Conservation (phyloP, 768 basidiomycete genomes). For the Polyporus arcularius region DNA sequence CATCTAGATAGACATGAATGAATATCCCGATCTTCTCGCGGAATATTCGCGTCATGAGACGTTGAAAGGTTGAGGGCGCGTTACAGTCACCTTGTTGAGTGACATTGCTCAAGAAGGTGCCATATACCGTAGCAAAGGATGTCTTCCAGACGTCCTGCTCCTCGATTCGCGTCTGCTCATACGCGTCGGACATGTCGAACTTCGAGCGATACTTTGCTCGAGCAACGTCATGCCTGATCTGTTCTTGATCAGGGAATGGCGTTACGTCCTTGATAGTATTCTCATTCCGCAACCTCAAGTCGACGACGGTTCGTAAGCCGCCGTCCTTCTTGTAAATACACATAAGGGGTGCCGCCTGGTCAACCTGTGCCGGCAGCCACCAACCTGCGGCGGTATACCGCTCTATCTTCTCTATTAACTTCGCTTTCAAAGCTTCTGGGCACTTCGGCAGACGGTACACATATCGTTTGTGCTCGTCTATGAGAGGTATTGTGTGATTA, state of each 20-base stretch:
- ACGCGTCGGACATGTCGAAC: constrained; percentile 44
- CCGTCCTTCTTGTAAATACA: constrained; percentile 36
- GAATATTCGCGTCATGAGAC: constrained; percentile 45
- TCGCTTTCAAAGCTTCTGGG: constrained; percentile 28
- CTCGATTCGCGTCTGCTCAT: constrained; percentile 41
- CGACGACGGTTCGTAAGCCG: constrained; percentile 36
- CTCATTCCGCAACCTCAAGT: constrained; percentile 38
- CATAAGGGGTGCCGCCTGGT: constrained; percentile 35
- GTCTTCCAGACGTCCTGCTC: constrained; percentile 34
- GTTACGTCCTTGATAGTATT: constrained; percentile 44
- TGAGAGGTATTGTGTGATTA: constrained; percentile 43
- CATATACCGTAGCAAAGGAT: constrained; percentile 37
- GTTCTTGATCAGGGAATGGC: constrained; percentile 44
- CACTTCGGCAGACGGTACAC: constrained; percentile 35
- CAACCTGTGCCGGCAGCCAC: constrained; percentile 30
- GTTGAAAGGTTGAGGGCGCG: constrained; percentile 46
- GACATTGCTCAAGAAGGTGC: constrained; percentile 37
- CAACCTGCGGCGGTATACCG: constrained; percentile 34
- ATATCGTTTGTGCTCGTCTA: constrained; percentile 35
- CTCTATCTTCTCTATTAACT: constrained; percentile 22
- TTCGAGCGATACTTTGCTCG: constrained; percentile 36
- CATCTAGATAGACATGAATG: constrained; percentile 46
- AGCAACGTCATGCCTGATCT: constrained; percentile 36
- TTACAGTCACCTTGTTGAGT: constrained; percentile 51
- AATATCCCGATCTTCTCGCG: constrained; percentile 37